Conservation (phyloP, 257 asterid species). For the Perilla frutescens region DNA sequence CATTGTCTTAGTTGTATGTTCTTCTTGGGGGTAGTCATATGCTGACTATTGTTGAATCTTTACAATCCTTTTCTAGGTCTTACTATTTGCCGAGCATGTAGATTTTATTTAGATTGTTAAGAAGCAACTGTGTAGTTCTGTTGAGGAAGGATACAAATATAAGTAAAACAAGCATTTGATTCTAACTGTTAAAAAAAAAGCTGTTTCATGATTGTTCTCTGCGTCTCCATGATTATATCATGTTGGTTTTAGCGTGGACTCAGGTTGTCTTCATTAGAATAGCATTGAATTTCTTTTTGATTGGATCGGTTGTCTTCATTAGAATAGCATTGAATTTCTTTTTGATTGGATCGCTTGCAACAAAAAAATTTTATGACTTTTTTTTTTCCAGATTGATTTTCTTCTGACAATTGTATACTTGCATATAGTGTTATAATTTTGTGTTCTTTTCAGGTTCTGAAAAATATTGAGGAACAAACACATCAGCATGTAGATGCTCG, state of each 20-base stretch:
- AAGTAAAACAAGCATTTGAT: constrained; percentile 12
- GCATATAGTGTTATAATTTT: constrained; percentile 1
- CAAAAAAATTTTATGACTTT: too few species aligned
- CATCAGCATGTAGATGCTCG: constrained; percentile 70
- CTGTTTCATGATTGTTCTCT: constrained; percentile 4
- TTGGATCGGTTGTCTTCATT: neutral
- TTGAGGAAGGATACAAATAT: neutral
- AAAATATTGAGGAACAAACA: constrained; percentile 59
- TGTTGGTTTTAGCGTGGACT: neutral
- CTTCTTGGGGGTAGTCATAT: neutral
- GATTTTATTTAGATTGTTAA: constrained; percentile 3
- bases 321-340: neutral
- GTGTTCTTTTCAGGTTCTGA: constrained; percentile 48
- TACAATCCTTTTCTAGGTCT: neutral
- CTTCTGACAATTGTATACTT: neutral
- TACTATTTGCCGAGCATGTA: constrained; percentile 7
- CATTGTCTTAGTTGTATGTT: neutral
- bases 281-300: neutral
- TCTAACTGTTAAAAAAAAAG: neutral
- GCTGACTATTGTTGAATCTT: constrained; percentile 2
- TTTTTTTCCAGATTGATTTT: neutral
- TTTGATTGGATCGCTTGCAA: too few species aligned
- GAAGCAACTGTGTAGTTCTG: neutral
- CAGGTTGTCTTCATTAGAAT: constrained; percentile 9
- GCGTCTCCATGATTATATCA: neutral